Evolutionary conservation across 352 stramenopile genomes (phyloP), one percentile per base, ranked within the genome.

Genomic region (Phytophthora fragariae): DNA sequence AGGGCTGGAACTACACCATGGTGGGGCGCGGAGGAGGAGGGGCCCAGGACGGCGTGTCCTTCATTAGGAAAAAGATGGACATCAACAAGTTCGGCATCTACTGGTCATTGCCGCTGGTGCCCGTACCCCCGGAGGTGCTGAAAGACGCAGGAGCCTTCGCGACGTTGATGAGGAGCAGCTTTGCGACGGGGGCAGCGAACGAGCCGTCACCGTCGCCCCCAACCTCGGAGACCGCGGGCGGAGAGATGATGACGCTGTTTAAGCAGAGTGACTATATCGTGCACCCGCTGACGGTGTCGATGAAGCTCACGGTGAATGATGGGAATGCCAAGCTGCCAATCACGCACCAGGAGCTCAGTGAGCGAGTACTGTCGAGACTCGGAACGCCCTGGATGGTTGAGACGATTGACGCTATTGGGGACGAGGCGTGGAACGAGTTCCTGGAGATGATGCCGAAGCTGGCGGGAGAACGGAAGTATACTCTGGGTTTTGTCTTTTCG

Each of bases 1-100:
- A 86, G 58, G 75, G 80, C 0, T 94, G 89, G 85, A 94, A 94
- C 69, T 96, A 94, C 70, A 96, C 86, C 0, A 91, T 93, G 86
- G 84, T 91, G 41, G 82, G 92, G 15, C 83, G 86, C 31, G 81
- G 84, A 9, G 39, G 39, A 6, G 61, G 63, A 44, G 65, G 70
- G 33, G 63, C 44, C 8, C 54, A 54, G 17, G 50, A 67, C 10
- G 29, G 57, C 33, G 46, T 65, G 14, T 68, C 85, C 2, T 92
- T 92, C 57, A 74, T 96, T 33, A 68, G 89, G 29, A 96, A 94
- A 62, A 93, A 94, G 60, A 86, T 96, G 68, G 87, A 94, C 50
- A 82, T 96, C 56, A 92, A 92, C 60, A 86, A 91, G 50, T 84
- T 96, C 47, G 89, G 88, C 7, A 72, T 96, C 41, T 96, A 96